Evolutionary conservation across 192 early-diverging fungal species (phyloP).

Genomic region (Coemansia sp.): DNA sequence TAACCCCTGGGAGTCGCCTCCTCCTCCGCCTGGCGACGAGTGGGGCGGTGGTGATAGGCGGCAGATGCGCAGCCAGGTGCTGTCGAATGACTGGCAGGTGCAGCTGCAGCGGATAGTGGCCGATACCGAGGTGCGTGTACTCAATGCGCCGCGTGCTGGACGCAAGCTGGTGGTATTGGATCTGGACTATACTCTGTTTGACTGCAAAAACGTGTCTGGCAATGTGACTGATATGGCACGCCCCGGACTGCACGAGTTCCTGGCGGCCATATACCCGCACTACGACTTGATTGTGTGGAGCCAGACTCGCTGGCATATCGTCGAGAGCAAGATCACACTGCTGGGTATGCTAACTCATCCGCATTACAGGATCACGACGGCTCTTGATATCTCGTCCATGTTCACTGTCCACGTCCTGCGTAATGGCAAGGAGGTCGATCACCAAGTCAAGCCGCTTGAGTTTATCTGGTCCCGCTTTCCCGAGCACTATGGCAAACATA

Average conservation of each 20-base stretch:
- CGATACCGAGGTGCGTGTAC: slow-evolving; percentile 20
- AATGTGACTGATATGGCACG: slow-evolving; percentile 62
- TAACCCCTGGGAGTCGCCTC: neutral
- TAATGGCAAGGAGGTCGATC: slow-evolving; percentile 56
- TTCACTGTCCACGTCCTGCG: slow-evolving; percentile 59
- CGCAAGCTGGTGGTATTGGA: slow-evolving; percentile 74
- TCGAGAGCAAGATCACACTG: slow-evolving; percentile 75
- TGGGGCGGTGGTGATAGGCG: neutral
- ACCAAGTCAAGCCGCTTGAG: slow-evolving; percentile 73
- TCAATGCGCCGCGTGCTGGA: slow-evolving; percentile 42
- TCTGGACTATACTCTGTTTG: slow-evolving; percentile 76
- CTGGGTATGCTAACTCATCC: slow-evolving; percentile 65
- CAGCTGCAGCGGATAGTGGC: slow-evolving; percentile 10
- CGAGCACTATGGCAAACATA: slow-evolving; percentile 41
- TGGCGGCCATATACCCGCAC: slow-evolving; percentile 62
- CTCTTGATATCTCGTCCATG: slow-evolving; percentile 72
- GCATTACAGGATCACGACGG: slow-evolving; percentile 65
- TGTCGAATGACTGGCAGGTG: slow-evolving; percentile 11
- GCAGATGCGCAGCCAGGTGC: slow-evolving; percentile 12
- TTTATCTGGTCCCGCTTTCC: slow-evolving; percentile 65
- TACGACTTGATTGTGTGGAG: slow-evolving; percentile 80
- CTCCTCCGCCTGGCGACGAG: neutral
- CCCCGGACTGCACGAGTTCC: slow-evolving; percentile 63
- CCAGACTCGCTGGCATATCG: slow-evolving; percentile 69
- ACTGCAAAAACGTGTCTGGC: slow-evolving; percentile 64